Conservation (phyloP, 2,329 filamentous ascomycete genomes). For the Didymella sp. region DNA sequence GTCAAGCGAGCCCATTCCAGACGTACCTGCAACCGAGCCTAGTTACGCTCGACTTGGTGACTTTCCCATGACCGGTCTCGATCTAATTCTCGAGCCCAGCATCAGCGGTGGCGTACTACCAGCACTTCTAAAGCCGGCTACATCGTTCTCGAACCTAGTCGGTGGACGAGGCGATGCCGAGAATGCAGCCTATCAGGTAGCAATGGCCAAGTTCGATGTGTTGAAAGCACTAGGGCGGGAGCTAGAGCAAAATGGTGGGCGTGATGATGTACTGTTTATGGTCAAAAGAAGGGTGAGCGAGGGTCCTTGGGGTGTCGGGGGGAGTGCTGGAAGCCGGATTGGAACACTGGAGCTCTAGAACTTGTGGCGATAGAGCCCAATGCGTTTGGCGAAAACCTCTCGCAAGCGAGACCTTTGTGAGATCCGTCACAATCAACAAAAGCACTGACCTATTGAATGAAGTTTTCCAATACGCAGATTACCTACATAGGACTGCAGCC, state of each 20-base stretch:
- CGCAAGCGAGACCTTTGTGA: too few relatives aligned
- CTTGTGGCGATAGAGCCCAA: too few relatives aligned
- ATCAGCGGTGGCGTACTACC: slow-evolving; percentile 60
- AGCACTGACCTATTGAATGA: too few relatives aligned
- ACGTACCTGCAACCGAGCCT: slow-evolving; percentile 59
- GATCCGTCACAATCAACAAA: too few relatives aligned
- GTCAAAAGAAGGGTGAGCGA: slow-evolving; percentile 52
- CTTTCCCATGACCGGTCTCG: slow-evolving; percentile 54
- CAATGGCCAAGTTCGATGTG: slow-evolving; percentile 64
- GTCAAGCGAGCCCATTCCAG: slow-evolving; percentile 50
- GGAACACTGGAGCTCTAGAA: slow-evolving; percentile 55
- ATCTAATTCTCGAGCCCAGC: slow-evolving; percentile 61
- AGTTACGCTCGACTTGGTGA: slow-evolving; percentile 51
- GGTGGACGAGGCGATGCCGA: slow-evolving; percentile 64
- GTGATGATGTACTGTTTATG: slow-evolving; percentile 52
- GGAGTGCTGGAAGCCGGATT: slow-evolving; percentile 54
- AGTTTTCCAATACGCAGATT: too few relatives aligned
- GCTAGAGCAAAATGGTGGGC: slow-evolving; percentile 50
- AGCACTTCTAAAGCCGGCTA: slow-evolving; percentile 64
- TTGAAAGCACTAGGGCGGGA: slow-evolving; percentile 57
- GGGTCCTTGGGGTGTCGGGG: slow-evolving; percentile 52
- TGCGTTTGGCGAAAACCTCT: too few relatives aligned
- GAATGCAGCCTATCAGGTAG: slow-evolving; percentile 64
- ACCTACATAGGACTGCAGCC: too few relatives aligned
- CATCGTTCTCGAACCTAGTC: slow-evolving; percentile 65